Evolutionary conservation across 192 early-diverging fungal species (phyloP).

Genomic region (Spizellomyces punctatus): DNA sequence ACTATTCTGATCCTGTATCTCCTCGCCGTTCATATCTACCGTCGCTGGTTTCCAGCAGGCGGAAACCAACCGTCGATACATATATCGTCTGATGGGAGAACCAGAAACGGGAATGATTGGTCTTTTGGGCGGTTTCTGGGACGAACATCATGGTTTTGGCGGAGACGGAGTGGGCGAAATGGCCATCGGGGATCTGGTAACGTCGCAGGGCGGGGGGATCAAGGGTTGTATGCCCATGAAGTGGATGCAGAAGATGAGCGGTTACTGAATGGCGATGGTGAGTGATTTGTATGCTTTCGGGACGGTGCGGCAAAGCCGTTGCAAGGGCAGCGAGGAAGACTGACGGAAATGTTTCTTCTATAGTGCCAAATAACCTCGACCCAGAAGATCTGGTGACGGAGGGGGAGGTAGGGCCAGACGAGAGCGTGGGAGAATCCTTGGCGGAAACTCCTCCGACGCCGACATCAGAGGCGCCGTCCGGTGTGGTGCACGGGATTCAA

Average conservation of each 20-base stretch:
- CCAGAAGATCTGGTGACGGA: slow-evolving; percentile 9
- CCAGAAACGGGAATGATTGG: slow-evolving; percentile 1
- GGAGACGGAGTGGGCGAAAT: slow-evolving; percentile 1
- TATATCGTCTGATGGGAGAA: not conserved
- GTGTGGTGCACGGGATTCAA: not conserved
- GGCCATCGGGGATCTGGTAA: not conserved
- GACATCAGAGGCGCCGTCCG: not conserved
- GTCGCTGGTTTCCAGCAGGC: slow-evolving; percentile 3
- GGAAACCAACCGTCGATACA: not conserved
- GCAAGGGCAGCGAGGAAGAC: not conserved
- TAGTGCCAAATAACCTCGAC: slow-evolving; percentile 5
- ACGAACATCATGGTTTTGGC: slow-evolving; percentile 8
- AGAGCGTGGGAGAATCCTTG: slow-evolving; percentile 1
- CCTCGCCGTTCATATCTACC: not conserved
- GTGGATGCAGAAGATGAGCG: slow-evolving; percentile 9
- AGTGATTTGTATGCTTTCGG: not conserved
- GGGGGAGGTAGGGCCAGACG: slow-evolving; percentile 3
- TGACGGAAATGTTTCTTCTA: not conserved
- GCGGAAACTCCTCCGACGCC: not conserved
- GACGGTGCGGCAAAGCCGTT: not conserved
- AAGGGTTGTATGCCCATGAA: slow-evolving; percentile 1
- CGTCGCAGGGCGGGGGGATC: not conserved
- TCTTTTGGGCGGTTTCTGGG: slow-evolving; percentile 11
- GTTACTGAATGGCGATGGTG: not conserved
- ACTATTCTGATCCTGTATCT: slow-evolving; percentile 9